These are phyloP conservation scores for Luffa acutangula DNA, from an alignment of 306 rosid species.

Conservation along the genomic window DNA sequence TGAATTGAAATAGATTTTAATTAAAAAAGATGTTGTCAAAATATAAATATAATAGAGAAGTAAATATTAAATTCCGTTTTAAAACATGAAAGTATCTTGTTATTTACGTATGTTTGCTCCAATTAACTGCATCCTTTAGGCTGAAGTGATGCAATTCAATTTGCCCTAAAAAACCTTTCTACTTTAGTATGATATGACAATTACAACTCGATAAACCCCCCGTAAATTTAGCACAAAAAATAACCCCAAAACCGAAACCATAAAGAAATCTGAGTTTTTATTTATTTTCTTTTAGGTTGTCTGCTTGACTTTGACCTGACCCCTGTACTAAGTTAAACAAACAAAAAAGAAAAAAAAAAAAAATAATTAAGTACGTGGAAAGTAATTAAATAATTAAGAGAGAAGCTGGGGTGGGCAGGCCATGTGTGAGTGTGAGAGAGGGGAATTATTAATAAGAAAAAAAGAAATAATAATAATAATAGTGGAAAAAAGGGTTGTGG, in stretches of 20 bases:
- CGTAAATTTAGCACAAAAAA: not conserved
- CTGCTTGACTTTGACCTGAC: not conserved
- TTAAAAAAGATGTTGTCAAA: not conserved
- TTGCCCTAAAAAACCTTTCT: not conserved
- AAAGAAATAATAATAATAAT: not conserved
- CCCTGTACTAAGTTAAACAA: not conserved
- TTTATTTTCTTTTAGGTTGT: not conserved
- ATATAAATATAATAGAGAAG: not conserved
- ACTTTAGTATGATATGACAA: not conserved
- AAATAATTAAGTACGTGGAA: not conserved
- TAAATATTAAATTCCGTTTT: not conserved
- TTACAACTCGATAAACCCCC: constrained; percentile 1
- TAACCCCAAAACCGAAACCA: not conserved
- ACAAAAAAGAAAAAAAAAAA: not conserved
- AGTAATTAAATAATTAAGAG: not conserved
- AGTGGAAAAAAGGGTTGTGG: not conserved
- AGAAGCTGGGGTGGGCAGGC: not conserved
- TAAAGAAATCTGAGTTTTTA: not conserved
- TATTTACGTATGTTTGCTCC: not conserved
- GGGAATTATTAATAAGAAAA: not conserved
- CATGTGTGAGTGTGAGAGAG: not conserved
- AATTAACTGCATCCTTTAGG: not conserved
- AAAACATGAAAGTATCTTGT: not conserved
- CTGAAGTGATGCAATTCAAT: not conserved
- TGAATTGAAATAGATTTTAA: not conserved